Evolutionary conservation across 495 filamentous ascomycete genomes (phyloP).

Genomic region (Tuber aestivum): DNA sequence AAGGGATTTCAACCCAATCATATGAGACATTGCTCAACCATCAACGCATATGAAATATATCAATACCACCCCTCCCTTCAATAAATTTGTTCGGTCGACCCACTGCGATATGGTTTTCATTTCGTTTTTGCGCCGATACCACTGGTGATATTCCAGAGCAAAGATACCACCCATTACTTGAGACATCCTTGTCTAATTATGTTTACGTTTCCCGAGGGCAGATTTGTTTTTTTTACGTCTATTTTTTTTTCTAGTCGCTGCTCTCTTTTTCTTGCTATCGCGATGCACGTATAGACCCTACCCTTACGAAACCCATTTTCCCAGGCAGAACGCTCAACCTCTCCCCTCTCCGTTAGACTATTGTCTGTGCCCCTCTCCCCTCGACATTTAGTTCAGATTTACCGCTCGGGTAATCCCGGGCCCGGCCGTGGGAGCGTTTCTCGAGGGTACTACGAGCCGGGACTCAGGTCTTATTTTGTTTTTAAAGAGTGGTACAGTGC

Average conservation of each 20-base stretch:
- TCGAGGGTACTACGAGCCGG: background rate
- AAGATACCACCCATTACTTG: background rate
- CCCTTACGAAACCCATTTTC: background rate
- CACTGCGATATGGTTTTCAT: background rate
- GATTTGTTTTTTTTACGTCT: background rate
- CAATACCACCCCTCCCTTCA: background rate
- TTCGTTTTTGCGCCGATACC: background rate
- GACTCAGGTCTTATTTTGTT: background rate
- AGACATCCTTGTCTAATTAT: background rate
- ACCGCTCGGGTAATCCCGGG: slow-evolving; percentile 1
- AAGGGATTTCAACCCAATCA: background rate
- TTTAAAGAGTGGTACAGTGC: background rate
- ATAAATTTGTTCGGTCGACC: background rate
- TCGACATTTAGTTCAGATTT: background rate
- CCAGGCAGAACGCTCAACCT: background rate
- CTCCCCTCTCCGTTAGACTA: background rate
- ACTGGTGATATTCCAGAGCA: background rate
- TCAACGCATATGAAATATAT: slow-evolving; percentile 2
- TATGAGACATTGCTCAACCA: background rate
- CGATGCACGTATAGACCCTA: background rate
- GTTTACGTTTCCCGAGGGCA: background rate
- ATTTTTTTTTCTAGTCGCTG: background rate
- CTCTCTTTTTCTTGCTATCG: background rate
- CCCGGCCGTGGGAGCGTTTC: background rate
- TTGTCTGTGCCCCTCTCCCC: background rate